These are phyloP conservation scores for Erodium texanum DNA, from an alignment of 441 rosid genomes.

Conservation along the genomic window DNA sequence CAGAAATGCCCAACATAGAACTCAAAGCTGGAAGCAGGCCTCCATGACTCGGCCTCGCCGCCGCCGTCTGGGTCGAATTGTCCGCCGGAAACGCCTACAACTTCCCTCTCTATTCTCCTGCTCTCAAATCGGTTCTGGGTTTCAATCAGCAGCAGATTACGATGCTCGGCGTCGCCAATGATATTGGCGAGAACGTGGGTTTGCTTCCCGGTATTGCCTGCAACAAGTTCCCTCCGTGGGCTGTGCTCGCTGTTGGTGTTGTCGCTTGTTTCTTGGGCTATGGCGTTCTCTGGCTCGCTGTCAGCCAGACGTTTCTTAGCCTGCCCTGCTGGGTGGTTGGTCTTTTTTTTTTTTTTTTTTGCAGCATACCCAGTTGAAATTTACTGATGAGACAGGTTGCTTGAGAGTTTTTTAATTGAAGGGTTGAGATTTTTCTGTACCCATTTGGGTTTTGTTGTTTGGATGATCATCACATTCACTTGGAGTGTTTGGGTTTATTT, in stretches of 20 bases:
- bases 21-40: constrained; percentile 80
- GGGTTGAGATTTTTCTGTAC: not conserved
- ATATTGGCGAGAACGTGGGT: constrained; percentile 83
- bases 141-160: constrained; percentile 76
- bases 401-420: not conserved
- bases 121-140: constrained; percentile 71
- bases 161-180: constrained; percentile 84
- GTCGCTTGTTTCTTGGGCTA: constrained; percentile 69
- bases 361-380: not conserved
- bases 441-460: not conserved
- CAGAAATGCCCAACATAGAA: constrained; percentile 43
- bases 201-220: constrained; percentile 73
- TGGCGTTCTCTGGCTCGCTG: constrained; percentile 85
- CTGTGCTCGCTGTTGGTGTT: constrained; percentile 57
- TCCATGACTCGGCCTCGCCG: constrained; percentile 93
- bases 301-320: constrained; percentile 42
- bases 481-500: not conserved
- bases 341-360: not conserved
- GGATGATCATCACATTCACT: not conserved
- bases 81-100: constrained; percentile 61
- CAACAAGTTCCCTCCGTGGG: constrained; percentile 87
- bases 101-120: constrained; percentile 81
- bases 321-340: constrained; percentile 84
- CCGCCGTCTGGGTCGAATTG: constrained; percentile 82
- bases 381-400: not conserved